Percentiles rank a stretch among this genome's conserved stretches.
Evolutionary conservation across 768 basidiomycete species (phyloP).

Genomic region (Vararia minispora): DNA sequence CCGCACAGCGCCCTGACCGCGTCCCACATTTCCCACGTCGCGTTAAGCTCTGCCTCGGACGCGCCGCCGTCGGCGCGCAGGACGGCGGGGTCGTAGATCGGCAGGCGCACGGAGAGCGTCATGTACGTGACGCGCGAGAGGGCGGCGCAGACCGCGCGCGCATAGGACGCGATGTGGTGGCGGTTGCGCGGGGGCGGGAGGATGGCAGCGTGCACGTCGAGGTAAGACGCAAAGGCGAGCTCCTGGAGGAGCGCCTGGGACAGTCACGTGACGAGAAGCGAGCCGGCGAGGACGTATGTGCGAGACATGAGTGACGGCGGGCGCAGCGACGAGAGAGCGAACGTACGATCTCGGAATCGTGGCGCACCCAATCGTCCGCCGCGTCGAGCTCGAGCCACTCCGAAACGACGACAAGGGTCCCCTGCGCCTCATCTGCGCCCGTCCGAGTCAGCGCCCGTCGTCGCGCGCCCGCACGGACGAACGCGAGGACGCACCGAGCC

Average conservation of each 20-base stretch:
- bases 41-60: conserved; percentile 49
- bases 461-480: conserved; percentile 4
- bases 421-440: conserved; percentile 58
- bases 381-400: conserved; percentile 96
- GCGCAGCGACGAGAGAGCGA: conserved; percentile 2
- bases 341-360: conserved; percentile 90
- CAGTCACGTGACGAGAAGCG: conserved; percentile 5
- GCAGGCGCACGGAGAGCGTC: conserved; percentile 73
- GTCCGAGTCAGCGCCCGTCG: neutral
- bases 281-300: conserved; percentile 8
- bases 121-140: conserved; percentile 60
- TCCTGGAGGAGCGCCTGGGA: conserved; percentile 85
- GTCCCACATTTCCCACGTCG: conserved; percentile 99
- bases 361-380: conserved; percentile 84
- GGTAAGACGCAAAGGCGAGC: conserved; percentile 84
- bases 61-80: conserved; percentile 32
- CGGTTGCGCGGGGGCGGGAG: conserved; percentile 84
- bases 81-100: conserved; percentile 66
- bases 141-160: conserved; percentile 76
- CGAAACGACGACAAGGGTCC: conserved; percentile 66
- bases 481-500: conserved; percentile 53
- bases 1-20: conserved; percentile 83
- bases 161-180: conserved; percentile 82
- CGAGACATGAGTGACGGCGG: neutral
- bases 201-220: conserved; percentile 76